Percentiles rank a stretch among this genome's conserved stretches.
Evolutionary conservation across 352 stramenopile species (phyloP).

Genomic region (Globisporangium barbulae): DNA sequence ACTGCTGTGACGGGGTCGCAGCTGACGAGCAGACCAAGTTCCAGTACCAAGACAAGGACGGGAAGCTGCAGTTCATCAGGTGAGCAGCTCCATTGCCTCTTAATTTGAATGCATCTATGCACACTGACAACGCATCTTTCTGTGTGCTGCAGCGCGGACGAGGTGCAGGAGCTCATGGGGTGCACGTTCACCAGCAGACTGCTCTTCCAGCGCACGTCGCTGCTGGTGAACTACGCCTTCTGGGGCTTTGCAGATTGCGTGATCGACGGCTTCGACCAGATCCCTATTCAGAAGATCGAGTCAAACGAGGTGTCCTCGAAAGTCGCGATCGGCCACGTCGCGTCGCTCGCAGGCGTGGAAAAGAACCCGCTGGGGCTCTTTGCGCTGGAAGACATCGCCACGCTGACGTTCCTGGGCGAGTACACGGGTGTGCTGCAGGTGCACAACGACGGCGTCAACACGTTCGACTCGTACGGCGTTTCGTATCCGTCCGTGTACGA

Average conservation of each 20-base stretch:
- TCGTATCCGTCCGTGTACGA: slow-evolving; percentile 73
- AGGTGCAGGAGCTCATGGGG: slow-evolving; percentile 56
- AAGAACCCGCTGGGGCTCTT: slow-evolving; percentile 62
- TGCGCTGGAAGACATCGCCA: slow-evolving; percentile 38
- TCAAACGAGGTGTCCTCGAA: slow-evolving; percentile 39
- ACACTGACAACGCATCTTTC: neutral
- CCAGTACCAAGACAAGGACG: slow-evolving; percentile 32
- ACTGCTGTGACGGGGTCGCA: slow-evolving; percentile 28
- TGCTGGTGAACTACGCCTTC: slow-evolving; percentile 77
- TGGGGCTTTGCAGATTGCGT: slow-evolving; percentile 63
- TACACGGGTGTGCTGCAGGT: slow-evolving; percentile 66
- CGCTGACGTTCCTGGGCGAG: slow-evolving; percentile 54
- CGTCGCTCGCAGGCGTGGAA: slow-evolving; percentile 39
- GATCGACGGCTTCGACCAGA: slow-evolving; percentile 47
- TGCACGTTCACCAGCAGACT: slow-evolving; percentile 74
- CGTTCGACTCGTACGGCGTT: slow-evolving; percentile 66
- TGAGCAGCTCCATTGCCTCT: neutral
- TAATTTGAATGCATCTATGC: neutral
- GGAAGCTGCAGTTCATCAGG: slow-evolving; percentile 38
- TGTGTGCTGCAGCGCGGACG: slow-evolving; percentile 23
- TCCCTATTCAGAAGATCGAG: slow-evolving; percentile 21
- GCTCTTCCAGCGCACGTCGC: slow-evolving; percentile 59
- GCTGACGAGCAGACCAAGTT: slow-evolving; percentile 32
- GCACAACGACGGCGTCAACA: slow-evolving; percentile 32
- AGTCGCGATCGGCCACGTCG: slow-evolving; percentile 52